These are phyloP conservation scores for Leccinum pallidistipes DNA, from an alignment of 1,284 basidiomycete genomes.

Conservation along the genomic window DNA sequence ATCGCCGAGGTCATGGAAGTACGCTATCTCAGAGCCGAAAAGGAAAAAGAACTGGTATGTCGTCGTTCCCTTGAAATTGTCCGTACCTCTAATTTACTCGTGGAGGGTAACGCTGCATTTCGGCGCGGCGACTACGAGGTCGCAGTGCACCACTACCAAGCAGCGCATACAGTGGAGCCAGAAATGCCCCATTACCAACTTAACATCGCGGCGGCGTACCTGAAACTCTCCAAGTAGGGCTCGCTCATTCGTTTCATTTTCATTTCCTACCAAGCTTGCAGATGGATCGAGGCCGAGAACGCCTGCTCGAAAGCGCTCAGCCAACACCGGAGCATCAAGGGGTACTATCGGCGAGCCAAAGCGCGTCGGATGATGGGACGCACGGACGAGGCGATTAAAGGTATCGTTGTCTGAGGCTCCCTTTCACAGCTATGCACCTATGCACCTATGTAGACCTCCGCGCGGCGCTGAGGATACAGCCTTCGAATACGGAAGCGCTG, in stretches of 20 bases:
- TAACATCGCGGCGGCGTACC: conserved; percentile 66
- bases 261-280: conserved; percentile 28
- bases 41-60: conserved; percentile 63
- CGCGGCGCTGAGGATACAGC: conserved; percentile 56
- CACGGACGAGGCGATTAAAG: conserved; percentile 61
- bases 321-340: conserved; percentile 66
- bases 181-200: conserved; percentile 72
- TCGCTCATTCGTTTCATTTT: conserved; percentile 3
- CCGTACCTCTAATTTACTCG: conserved; percentile 1
- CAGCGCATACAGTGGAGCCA: conserved; percentile 60
- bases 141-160: conserved; percentile 57
- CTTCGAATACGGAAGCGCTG: conserved; percentile 56
- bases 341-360: conserved; percentile 62
- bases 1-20: too few species aligned
- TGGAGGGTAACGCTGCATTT: conserved; percentile 64
- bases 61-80: background rate
- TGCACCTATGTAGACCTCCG: conserved; percentile 48
- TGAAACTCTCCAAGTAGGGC: conserved; percentile 60
- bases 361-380: conserved; percentile 58
- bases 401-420: conserved; percentile 30
- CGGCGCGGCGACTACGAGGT: conserved; percentile 53
- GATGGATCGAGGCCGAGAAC: conserved; percentile 67
- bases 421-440: background rate
- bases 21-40: conserved; percentile 13
- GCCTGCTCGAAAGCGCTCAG: conserved; percentile 61